These are phyloP conservation scores for Parmelia sp. DNA, from an alignment of 495 filamentous ascomycete species.

Conservation along the genomic window DNA sequence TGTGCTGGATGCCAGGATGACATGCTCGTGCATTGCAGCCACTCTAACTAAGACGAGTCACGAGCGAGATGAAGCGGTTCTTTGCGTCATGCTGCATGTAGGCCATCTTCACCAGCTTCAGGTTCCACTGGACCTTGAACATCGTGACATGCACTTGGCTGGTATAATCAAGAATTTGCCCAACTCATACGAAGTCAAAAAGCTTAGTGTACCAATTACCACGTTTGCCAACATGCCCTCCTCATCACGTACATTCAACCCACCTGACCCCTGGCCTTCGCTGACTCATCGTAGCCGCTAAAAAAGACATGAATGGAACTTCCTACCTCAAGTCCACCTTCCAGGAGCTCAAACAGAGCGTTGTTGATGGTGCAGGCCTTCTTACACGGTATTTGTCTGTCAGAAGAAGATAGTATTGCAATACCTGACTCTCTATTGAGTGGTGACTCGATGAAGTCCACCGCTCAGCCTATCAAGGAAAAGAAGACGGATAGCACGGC, in stretches of 20 bases:
- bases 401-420: background rate
- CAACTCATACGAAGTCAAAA: background rate
- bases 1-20: background rate
- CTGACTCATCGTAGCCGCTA: conserved; percentile 41
- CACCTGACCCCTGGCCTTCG: conserved; percentile 19
- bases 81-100: background rate
- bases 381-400: background rate
- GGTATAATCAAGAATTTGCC: background rate
- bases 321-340: conserved; percentile 57
- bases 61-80: background rate
- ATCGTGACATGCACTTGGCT: background rate
- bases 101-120: background rate
- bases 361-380: conserved; percentile 47
- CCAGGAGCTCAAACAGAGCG: conserved; percentile 53
- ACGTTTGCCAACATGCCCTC: background rate
- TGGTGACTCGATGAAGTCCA: background rate
- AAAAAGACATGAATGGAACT: conserved; percentile 58
- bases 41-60: too few species aligned
- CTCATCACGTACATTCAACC: conserved; percentile 32
- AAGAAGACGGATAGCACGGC: background rate
- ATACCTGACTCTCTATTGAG: background rate
- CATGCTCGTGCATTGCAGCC: too few species aligned
- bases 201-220: too few species aligned
- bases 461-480: conserved; percentile 1
- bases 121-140: background rate